Evolutionary conservation across 2,329 filamentous ascomycete species (phyloP), one percentile per base, ranked within the genome.

Genomic region (Xylaria sp.): DNA sequence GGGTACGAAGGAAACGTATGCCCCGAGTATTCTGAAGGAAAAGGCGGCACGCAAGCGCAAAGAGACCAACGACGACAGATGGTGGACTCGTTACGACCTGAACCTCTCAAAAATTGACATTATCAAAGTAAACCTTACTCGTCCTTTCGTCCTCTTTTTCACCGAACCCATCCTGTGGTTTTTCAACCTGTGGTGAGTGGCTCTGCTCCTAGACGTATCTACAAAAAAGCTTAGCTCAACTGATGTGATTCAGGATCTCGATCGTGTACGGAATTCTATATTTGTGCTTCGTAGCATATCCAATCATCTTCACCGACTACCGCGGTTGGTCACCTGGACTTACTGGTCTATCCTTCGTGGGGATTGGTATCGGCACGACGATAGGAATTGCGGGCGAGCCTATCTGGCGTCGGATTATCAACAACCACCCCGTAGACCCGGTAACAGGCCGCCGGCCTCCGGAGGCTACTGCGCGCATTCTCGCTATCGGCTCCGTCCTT

Each of bases 261-360:
- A 82, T 97, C 44, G 88, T 97, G 39, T 97, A 97, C 77, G 92
- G 89, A 20, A 93, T 97, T 45, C 83, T 97, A 1, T 96, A 96
- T 75, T 88, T 97, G 36, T 96, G 93, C 79, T 97, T 97, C 81
- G 90, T 96, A 17, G 93, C 92, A 13, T 96, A 96, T 77, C 94
- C 94, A 0, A 91, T 96, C 66, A 91, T 97, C 65, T 97, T 96
- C 79, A 83, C 85, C 11, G 83, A 90, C 45, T 77, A 86, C 65
- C 90, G 94, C 20, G 92, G 92, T 67, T 97, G 94, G 94, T 84
- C 84, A 1, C 83, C 90, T 0, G 90, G 92, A 0, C 79, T 91
- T 39, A 88, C 90, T 0, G 94, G 94, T 0, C 86, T 97, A 2
- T 87, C 93, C 1, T 97, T 96, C 78, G 74, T 90, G 5, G 94